Base-by-base conservation (phyloP, 75 land plant species). In the Pinus albicaulis region DNA sequence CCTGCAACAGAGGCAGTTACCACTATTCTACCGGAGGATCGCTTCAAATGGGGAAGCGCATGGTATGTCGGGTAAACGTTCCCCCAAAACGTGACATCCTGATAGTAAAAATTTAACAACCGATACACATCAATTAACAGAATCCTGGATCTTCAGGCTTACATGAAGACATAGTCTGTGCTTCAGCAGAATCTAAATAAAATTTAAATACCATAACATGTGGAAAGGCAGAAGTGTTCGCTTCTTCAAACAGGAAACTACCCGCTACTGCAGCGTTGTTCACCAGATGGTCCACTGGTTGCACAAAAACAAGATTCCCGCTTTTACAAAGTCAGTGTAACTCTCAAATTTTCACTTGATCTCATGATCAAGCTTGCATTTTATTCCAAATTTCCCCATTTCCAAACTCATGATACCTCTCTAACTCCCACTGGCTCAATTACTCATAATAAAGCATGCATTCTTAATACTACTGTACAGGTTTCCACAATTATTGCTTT, bases 41-140 rank as follows among this genome's bases (percentile, higher is more conserved):
- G 62, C 24, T 79, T 81, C 13, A 92, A 83, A 60, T 94, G 88
- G 8, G 91, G 95, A 48, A 83, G 20, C 0, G 98, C 95, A 77
- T 81, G 92, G 26, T 82, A 80, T 1, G 98, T 92, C 14, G 89
- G 80, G 66, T 92, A 90, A 15, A 92, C 86, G 7, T 80, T 68
- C 6, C 95, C 98, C 98, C 98, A 94, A 76, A 92, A 92, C 26
- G 87, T 89, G 4, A 79, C 79, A 74, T 92, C 93, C 98, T 94
- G 81, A 36, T 0, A 22, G 70, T 15, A 15, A 72, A 62, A 57
- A n/a, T 7, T 62, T 15, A 57, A 53, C 44, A 57, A 56, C n/a
- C 16, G 34, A 57, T 11, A n/a, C 36, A 48, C 26, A 61, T 41
- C 23, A 19, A 22, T 7, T 0, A 38, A 53, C 13, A 72, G 22